A percentile compares a stretch with the other conserved stretches of the same genome.
Evolutionary conservation across 2,329 filamentous ascomycete genomes (phyloP).

Genomic region (Colletotrichum caudatum): DNA sequence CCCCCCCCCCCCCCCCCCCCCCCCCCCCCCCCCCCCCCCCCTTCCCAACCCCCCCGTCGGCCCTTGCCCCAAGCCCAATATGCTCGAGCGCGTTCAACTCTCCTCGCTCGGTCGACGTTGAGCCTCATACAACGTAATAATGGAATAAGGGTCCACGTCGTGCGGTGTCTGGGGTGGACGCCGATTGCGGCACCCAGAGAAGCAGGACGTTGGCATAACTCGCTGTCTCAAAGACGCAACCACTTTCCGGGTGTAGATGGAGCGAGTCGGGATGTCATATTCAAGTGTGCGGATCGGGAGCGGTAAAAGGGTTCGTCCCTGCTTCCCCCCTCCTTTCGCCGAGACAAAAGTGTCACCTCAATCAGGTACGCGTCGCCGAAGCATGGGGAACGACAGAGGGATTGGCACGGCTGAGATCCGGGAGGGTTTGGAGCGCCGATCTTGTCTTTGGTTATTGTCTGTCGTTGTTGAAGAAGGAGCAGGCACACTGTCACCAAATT

Average conservation of each 20-base stretch:
- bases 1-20: background rate
- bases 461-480: constrained; percentile 25
- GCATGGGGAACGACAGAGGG: constrained; percentile 8
- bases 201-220: background rate
- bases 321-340: constrained; percentile 1
- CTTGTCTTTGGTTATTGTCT: constrained; percentile 20
- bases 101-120: constrained; percentile 1
- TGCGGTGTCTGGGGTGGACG: background rate
- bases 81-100: constrained; percentile 25
- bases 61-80: background rate
- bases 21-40: constrained; percentile 25
- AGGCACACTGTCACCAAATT: constrained; percentile 5
- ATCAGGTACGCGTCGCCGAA: constrained; percentile 23
- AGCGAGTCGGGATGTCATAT: background rate
- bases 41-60: background rate
- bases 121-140: constrained; percentile 19
- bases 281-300: constrained; percentile 12
- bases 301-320: constrained; percentile 21
- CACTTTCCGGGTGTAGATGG: background rate
- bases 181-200: background rate
- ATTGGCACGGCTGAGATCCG: constrained; percentile 23
- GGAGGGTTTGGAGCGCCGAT: constrained; percentile 23
- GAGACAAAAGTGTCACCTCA: constrained; percentile 27
- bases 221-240: constrained; percentile 13
- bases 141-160: constrained; percentile 12